Base-by-base conservation (phyloP, 1,284 basidiomycete species). In the Tilletia caries region DNA sequence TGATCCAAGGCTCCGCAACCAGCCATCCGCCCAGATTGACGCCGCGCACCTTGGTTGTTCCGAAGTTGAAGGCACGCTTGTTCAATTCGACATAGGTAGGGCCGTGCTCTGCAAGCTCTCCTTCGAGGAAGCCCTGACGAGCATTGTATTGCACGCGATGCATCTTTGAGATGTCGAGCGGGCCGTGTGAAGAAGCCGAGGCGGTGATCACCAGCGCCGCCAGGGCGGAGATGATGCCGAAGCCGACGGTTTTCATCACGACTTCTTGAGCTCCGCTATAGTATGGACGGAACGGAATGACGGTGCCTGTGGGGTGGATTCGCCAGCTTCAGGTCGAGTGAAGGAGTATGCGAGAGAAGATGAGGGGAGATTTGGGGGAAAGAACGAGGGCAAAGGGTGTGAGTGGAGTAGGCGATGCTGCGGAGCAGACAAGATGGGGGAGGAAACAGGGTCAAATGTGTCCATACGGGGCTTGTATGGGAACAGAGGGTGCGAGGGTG, bases 11-110 rank as follows among this genome's bases (percentile, higher is more conserved):
- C 60, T 82, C 80, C 10, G 76, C 67, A 5, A 81, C 79, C 48
- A 82, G 69, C 79, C 80, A 82, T n/a, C 80, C 80, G 23, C 80
- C 80, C 41, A 82, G 65, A 60, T 76, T 75, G 13, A 82, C 80
- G 41, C 80, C 81, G 3, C 68, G 27, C 4, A 65, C 44, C 46
- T 66, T 66, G 18, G n/a, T 43, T 13, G 13, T n/a, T 2, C 41
- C 70, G 66, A 70, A 95, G 65, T 65, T 29, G 41, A 68, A 71
- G 5, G 67, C 64, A 10, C 52, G 70, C 15, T 64, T 32, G 58
- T 62, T 37, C 27, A 62, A 13, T 10, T 29, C 29, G 32, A 62
- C 32, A 13, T 33, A 34, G 29, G 58, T 62, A 2, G 58, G 29
- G 58, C 58, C 58, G 3, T 29, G 58, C 23, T 62, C 58, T 25